Conservation (phyloP, 2,329 filamentous ascomycete species). For the Bipolaris zeicola region DNA sequence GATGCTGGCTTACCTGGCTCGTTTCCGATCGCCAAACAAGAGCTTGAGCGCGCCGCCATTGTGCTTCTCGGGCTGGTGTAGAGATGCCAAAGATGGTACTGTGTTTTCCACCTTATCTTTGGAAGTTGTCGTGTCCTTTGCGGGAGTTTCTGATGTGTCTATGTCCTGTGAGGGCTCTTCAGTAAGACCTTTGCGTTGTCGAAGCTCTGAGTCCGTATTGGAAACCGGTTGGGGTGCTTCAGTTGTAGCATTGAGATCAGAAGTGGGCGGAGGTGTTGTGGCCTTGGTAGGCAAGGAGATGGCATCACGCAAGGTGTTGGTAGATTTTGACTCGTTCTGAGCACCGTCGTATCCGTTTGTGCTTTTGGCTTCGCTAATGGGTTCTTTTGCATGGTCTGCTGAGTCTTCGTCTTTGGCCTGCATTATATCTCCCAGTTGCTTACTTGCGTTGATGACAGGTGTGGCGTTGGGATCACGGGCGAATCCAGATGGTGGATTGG, state of each 20-base stretch:
- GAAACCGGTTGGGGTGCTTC: conserved; percentile 4
- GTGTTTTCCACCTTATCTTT: conserved; percentile 3
- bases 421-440: conserved; percentile 16
- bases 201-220: conserved; percentile 16
- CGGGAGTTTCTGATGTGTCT: neutral
- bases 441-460: conserved; percentile 20
- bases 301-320: conserved; percentile 18
- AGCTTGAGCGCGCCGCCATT: conserved; percentile 9
- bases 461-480: conserved; percentile 21
- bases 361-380: conserved; percentile 21
- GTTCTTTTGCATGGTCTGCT: conserved; percentile 6
- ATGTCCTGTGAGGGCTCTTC: conserved; percentile 7
- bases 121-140: neutral
- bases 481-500: conserved; percentile 7
- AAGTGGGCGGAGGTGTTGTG: conserved; percentile 20
- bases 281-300: conserved; percentile 19
- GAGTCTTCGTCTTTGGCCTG: conserved; percentile 5
- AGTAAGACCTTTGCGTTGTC: conserved; percentile 18
- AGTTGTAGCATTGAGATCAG: conserved; percentile 9
- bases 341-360: conserved; percentile 24
- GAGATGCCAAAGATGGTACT: conserved; percentile 1
- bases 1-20: conserved; percentile 29
- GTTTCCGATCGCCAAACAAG: conserved; percentile 28
- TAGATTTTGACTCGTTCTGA: conserved; percentile 13
- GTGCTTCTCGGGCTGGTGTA: conserved; percentile 3